These are phyloP conservation scores for Borovskyia barvae DNA, from an alignment of 208 protist genomes.

Conservation along the genomic window DNA sequence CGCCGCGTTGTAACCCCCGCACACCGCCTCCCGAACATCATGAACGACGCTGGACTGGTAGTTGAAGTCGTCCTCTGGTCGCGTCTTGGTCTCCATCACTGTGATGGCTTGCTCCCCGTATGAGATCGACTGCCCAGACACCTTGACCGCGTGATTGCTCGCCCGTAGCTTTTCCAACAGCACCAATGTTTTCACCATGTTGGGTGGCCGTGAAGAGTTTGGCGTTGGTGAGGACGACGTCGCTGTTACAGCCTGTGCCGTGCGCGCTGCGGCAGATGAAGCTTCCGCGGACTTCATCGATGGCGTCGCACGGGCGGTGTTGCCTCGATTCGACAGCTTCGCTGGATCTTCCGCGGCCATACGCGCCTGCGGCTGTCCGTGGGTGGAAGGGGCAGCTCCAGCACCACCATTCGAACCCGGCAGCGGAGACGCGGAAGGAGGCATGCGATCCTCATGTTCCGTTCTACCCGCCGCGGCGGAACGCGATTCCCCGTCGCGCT, in stretches of 20 bases:
- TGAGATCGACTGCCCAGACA: conserved; percentile 28
- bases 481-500: not conserved
- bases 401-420: not conserved
- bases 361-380: not conserved
- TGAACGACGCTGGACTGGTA: conserved; percentile 60
- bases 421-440: not conserved
- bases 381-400: not conserved
- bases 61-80: conserved; percentile 46
- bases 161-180: conserved; percentile 46
- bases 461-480: too few relatives aligned
- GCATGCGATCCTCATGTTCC: not conserved
- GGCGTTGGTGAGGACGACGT: conserved; percentile 2
- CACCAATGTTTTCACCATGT: conserved; percentile 64
- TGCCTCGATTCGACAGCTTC: not conserved
- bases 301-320: not conserved
- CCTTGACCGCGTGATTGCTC: conserved; percentile 35
- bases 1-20: conserved; percentile 60
- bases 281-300: not conserved
- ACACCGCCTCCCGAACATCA: conserved; percentile 49
- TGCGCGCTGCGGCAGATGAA: not conserved
- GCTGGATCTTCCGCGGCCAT: not conserved
- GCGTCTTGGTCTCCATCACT: conserved; percentile 59
- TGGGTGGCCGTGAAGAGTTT: conserved; percentile 12
- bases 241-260: not conserved
- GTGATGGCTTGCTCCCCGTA: conserved; percentile 29